Base-by-base conservation (phyloP, 129 eudicot genomes). In the Tagetes erecta region DNA sequence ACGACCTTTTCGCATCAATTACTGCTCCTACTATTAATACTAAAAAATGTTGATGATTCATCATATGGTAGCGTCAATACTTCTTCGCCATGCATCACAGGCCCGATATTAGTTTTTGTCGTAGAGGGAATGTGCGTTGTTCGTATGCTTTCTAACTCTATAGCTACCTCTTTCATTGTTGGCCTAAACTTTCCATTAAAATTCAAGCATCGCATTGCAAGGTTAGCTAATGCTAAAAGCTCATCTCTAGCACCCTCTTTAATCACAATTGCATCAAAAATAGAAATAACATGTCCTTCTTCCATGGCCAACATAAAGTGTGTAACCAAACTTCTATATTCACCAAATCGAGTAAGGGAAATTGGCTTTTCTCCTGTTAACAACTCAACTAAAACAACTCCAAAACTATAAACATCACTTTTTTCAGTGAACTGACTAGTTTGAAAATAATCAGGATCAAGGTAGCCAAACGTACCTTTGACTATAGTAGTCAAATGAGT, bases 221-320 rank as follows among this genome's bases (percentile, higher is more conserved):
- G 59, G 59, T 53, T 53, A 53, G 59, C 34, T 14, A 53, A 30
- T 30, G 3, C 27, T 11, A 56, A 6, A 56, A 56, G 62, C 13
- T 56, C 63, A 7, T 56, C 63, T 4, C 9, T 20, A 8, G 13
- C 1, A 56, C 37, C 63, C 10, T 56, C 63, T 56, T 56, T 56
- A 8, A 56, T 56, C 63, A 20, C 27, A 20, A 20, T 20, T 20
- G 27, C 27, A 20, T 20, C 27, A 20, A 20, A 20, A 20, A 20
- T 20, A 20, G 27, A 20, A 20, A 20, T 20, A 20, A 20, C 27
- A 20, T 20, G 27, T 20, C 12, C 31, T 13, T 12, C 57, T 51
- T 51, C 6, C 57, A 51, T 51, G n/a, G 57, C 57, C 7, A 51
- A 51, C 57, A 51, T 51, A 51, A 51, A 51, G 57, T 51, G 57